Percentiles rank a stretch among this genome's conserved stretches.
Conservation (phyloP, 2,329 filamentous ascomycete species). For the Drechslera avenae region DNA sequence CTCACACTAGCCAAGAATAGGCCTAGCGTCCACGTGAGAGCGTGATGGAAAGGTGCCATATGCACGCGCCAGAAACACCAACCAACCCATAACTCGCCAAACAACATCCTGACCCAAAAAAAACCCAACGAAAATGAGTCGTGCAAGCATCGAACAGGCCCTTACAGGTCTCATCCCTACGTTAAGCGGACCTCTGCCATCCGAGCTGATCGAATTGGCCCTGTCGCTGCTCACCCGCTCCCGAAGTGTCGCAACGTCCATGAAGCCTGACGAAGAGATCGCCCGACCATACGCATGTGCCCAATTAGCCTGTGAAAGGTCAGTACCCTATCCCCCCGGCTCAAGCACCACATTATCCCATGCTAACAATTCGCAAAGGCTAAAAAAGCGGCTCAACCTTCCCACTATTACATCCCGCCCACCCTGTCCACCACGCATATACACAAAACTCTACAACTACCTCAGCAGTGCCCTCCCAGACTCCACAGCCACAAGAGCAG, state of each 20-base stretch:
- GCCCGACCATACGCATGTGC: conserved; percentile 46
- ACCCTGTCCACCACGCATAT: conserved; percentile 57
- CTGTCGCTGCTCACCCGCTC: conserved; percentile 45
- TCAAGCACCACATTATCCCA: not conserved
- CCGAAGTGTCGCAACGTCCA: conserved; percentile 55
- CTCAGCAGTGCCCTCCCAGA: conserved; percentile 73
- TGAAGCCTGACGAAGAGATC: conserved; percentile 47
- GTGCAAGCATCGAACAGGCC: conserved; percentile 38
- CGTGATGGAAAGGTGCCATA: not conserved
- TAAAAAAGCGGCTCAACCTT: conserved; percentile 60
- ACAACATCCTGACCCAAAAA: too few relatives aligned
- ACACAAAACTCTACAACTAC: conserved; percentile 82
- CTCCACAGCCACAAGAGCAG: conserved; percentile 21
- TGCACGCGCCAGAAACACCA: too few relatives aligned
- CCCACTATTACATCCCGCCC: conserved; percentile 43
- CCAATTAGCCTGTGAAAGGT: conserved; percentile 81
- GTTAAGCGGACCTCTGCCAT: conserved; percentile 39
- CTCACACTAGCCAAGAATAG: too few relatives aligned
- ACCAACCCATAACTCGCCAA: too few relatives aligned
- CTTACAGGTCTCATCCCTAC: conserved; percentile 52
- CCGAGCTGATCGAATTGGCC: conserved; percentile 41
- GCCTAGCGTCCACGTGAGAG: not conserved
- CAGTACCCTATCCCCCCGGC: not conserved
- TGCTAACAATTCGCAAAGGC: conserved; percentile 56
- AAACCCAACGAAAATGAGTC: conserved; percentile 21